Evolutionary conservation across 805 yeast species (phyloP).

Genomic region (Ogataea siamensis): DNA sequence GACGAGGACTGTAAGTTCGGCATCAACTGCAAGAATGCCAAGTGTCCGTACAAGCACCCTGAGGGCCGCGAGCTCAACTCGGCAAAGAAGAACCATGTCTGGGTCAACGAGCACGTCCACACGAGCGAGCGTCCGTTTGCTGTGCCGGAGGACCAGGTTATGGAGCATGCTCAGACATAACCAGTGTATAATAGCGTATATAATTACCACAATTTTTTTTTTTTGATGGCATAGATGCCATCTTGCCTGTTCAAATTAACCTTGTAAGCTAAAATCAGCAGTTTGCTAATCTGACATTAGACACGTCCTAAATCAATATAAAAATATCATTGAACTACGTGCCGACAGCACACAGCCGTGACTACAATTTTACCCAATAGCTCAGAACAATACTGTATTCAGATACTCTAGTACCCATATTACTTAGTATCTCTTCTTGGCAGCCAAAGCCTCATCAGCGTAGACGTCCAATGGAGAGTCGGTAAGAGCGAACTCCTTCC

Average conservation of each 20-base stretch:
- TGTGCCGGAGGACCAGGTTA: slow-evolving; percentile 67
- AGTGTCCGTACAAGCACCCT: slow-evolving; percentile 79
- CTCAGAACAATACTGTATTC: no score
- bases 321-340: no score
- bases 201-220: slow-evolving; percentile 4
- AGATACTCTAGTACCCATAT: slow-evolving; percentile 2
- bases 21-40: slow-evolving; percentile 64
- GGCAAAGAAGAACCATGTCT: slow-evolving; percentile 31
- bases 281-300: no score
- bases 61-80: slow-evolving; percentile 54
- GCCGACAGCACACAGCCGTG: no score
- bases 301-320: no score
- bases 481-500: slow-evolving; percentile 82
- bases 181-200: slow-evolving; percentile 12
- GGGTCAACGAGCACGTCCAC: slow-evolving; percentile 33
- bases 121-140: slow-evolving; percentile 72
- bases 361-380: not conserved
- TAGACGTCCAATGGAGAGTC: slow-evolving; percentile 94
- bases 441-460: slow-evolving; percentile 76
- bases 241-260: no score
- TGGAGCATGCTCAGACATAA: slow-evolving; percentile 55
- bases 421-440: slow-evolving; percentile 75
- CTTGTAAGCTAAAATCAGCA: no score
- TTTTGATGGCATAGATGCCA: no score
- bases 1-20: slow-evolving; percentile 80